phyloP scores from a whole-genome alignment of 495 filamentous ascomycete species.

The Aspergillus kassunensis region DNA sequence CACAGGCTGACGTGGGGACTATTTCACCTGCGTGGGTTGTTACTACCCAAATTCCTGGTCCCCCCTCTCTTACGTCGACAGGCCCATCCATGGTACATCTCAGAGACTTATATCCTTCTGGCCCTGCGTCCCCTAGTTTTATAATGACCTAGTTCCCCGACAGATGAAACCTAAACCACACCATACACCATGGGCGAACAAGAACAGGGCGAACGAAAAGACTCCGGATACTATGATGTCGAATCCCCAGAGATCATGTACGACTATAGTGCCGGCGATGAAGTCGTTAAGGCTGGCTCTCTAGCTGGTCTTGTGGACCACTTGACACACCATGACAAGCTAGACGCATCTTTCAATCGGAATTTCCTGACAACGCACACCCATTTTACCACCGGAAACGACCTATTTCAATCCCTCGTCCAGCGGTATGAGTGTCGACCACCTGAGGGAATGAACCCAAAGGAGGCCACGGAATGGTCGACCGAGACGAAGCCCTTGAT shows the following conservation, averaged over 20 bases:
- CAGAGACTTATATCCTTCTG: neutral
- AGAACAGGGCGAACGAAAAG: neutral
- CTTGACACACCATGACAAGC: constrained; percentile 82
- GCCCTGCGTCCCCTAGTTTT: no score
- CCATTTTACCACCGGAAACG: constrained; percentile 78
- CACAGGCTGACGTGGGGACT: no score
- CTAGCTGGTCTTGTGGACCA: constrained; percentile 83
- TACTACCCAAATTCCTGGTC: neutral
- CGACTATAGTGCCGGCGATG: neutral
- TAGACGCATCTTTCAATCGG: constrained; percentile 84
- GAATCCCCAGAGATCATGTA: neutral
- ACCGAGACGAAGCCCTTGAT: constrained; percentile 83
- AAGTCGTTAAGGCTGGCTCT: constrained; percentile 21
- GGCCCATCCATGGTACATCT: neutral
- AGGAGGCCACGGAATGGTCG: constrained; percentile 69
- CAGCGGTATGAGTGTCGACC: constrained; percentile 78
- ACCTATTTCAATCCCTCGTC: constrained; percentile 80
- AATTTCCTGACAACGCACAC: constrained; percentile 89
- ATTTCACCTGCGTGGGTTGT: no score
- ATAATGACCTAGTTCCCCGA: no score
- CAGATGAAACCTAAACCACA: neutral
- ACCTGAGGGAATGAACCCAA: constrained; percentile 58
- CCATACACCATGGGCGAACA: neutral
- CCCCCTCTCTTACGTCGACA: neutral
- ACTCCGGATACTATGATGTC: neutral